These are phyloP conservation scores for Didymella pinodella DNA, from an alignment of 2,329 filamentous ascomycete species.

Conservation along the genomic window DNA sequence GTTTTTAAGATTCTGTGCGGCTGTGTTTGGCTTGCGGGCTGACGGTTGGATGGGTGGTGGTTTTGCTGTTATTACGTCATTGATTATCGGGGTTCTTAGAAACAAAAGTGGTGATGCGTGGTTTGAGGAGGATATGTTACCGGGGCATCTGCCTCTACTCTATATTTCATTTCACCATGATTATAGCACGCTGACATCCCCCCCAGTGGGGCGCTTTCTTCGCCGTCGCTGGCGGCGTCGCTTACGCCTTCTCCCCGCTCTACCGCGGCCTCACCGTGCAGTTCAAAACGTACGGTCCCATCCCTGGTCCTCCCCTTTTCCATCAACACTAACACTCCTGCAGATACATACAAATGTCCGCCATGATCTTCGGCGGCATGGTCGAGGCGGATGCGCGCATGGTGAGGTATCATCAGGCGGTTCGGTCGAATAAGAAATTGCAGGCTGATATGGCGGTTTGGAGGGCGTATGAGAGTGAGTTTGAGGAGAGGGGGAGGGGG, in stretches of 20 bases:
- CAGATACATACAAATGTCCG: constrained; percentile 85
- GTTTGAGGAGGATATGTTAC: not conserved
- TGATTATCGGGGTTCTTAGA: not conserved
- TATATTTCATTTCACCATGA: no score
- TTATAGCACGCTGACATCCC: not conserved
- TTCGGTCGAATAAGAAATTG: constrained; percentile 71
- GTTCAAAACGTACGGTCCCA: constrained; percentile 32
- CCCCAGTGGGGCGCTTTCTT: constrained; percentile 72
- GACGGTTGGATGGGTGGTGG: no score
- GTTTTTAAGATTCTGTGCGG: no score
- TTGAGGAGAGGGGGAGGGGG: constrained; percentile 50
- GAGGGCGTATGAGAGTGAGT: constrained; percentile 71
- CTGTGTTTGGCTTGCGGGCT: no score
- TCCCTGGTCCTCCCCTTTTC: no score
- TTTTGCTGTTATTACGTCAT: not conserved
- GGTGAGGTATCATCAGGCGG: constrained; percentile 69
- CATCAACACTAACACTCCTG: no score
- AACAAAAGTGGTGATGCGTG: no score
- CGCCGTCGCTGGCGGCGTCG: constrained; percentile 68
- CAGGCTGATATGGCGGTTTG: constrained; percentile 72
- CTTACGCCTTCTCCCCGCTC: constrained; percentile 71
- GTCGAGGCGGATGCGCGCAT: constrained; percentile 76
- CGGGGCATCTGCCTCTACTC: no score
- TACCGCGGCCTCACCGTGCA: constrained; percentile 65
- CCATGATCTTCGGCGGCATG: constrained; percentile 81